Evolutionary conservation across 192 early-diverging fungal genomes (phyloP), one percentile per base, ranked within the genome.

Genomic region (Umbelopsis sp.): DNA sequence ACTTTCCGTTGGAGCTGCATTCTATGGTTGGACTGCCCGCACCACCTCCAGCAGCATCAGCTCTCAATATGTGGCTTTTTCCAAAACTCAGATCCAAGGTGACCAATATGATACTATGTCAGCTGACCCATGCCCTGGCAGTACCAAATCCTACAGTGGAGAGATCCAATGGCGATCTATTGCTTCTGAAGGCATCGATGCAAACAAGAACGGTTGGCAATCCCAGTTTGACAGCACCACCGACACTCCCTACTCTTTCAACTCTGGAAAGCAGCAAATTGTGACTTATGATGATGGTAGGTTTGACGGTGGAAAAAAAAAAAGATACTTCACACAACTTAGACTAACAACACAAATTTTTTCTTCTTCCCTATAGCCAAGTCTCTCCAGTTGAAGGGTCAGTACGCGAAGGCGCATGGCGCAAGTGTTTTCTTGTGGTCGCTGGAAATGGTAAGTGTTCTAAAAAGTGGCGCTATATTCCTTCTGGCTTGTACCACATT

Each of bases 11-110:
- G 89, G 89, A 11, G n/a, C 83, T 22, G 70, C 85, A 0, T 87
- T 88, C 79, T 88, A 90, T 66, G 89, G 85, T 62, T 80, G 80
- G 21, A 72, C 76, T 11, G 80, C 86, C 20, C 56, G 21, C 22
- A 66, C 74, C 66, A 17, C 53, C 7, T 43, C 22, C 10, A 76
- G 69, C n/a, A 71, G 70, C 3, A 2, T 22, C 8, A 22, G 29
- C 1, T 47, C 47, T 20, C 77, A 80, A 77, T 77, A 81, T 50
- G 62, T 66, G 32, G 49, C 74, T 17, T 75, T 82, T 44, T 25
- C 25, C 20, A 81, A 80, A 65, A n/a, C 41, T 21, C 80, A 84
- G n/a, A 80, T 83, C 34, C 69, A 75, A 17, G 86, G 86, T 71
- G 84, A 84, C 38, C 68, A 74, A 43, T 81, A 84, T 31, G 85